These are phyloP conservation scores for Candida sp. DNA, from an alignment of 1,139 yeast genomes.

Conservation along the genomic window DNA sequence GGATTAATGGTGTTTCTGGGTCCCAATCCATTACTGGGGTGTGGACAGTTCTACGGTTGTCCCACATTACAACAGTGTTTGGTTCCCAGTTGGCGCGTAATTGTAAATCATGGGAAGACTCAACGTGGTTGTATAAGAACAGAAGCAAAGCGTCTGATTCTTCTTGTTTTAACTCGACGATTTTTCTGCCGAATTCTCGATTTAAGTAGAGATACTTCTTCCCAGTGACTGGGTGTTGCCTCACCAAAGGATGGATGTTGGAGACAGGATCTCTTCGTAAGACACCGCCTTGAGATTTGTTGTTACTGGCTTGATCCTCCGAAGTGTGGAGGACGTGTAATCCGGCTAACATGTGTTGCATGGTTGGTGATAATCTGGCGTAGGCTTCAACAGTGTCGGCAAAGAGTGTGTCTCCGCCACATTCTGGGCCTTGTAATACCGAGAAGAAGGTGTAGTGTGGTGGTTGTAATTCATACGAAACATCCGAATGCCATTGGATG, in stretches of 20 bases:
- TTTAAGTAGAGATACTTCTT: conserved; percentile 51
- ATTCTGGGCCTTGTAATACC: conserved; percentile 35
- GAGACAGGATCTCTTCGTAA: conserved; percentile 43
- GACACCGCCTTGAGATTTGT: conserved; percentile 35
- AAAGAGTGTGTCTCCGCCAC: conserved; percentile 38
- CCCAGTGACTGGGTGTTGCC: conserved; percentile 56
- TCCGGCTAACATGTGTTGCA: conserved; percentile 21
- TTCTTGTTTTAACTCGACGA: conserved; percentile 54
- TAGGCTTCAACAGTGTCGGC: conserved; percentile 34
- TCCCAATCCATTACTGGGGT: conserved; percentile 43
- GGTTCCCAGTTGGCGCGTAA: conserved; percentile 55
- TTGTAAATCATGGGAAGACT: conserved; percentile 49
- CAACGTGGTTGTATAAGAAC: conserved; percentile 48
- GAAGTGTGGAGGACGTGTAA: conserved; percentile 60
- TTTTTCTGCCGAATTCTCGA: conserved; percentile 51
- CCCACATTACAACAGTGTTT: conserved; percentile 53
- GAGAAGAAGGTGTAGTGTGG: conserved; percentile 37
- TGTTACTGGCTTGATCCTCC: conserved; percentile 58
- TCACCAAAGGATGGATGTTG: conserved; percentile 52
- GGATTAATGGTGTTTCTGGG: conserved; percentile 27
- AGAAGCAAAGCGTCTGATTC: conserved; percentile 50
- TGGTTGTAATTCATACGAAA: conserved; percentile 38
- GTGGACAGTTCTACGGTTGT: conserved; percentile 41
- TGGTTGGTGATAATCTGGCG: conserved; percentile 23
- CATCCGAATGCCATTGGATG: conserved; percentile 41